Conservation (phyloP, 139 green algal genomes). For the Prasinococcaceae sp. region DNA sequence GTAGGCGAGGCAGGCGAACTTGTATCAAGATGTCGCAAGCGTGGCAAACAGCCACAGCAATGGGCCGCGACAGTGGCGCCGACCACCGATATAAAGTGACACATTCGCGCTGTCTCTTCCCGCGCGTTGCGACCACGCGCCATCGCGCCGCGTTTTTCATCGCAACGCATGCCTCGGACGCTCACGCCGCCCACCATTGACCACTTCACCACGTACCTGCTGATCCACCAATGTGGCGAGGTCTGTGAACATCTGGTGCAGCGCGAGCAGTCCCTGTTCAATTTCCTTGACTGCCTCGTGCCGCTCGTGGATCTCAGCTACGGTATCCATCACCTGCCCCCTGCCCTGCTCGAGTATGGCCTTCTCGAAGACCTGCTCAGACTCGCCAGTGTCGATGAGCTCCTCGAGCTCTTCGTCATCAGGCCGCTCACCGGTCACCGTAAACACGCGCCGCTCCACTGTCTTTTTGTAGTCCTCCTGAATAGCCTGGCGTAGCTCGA, state of each 20-base stretch:
- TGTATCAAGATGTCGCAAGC: no score
- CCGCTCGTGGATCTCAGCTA: slow-evolving; percentile 83
- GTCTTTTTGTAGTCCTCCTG: slow-evolving; percentile 70
- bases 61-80: no score
- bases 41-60: no score
- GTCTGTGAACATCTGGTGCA: slow-evolving; percentile 76
- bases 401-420: slow-evolving; percentile 36
- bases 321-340: slow-evolving; percentile 61
- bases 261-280: slow-evolving; percentile 51
- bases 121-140: no score
- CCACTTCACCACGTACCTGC: no score
- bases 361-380: slow-evolving; percentile 82
- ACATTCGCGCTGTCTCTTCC: no score
- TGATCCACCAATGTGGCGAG: slow-evolving; percentile 83
- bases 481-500: no score
- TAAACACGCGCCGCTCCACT: slow-evolving; percentile 46
- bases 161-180: no score
- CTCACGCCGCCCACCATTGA: no score
- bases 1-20: no score
- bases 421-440: slow-evolving; percentile 65
- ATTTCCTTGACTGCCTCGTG: slow-evolving; percentile 42
- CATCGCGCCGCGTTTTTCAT: no score
- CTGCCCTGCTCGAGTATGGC: slow-evolving; percentile 75
- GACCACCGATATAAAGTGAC: no score
- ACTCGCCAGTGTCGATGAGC: slow-evolving; percentile 47